These are phyloP conservation scores for Fomitopsis palustris DNA, from an alignment of 1,284 basidiomycete species.

Conservation along the genomic window DNA sequence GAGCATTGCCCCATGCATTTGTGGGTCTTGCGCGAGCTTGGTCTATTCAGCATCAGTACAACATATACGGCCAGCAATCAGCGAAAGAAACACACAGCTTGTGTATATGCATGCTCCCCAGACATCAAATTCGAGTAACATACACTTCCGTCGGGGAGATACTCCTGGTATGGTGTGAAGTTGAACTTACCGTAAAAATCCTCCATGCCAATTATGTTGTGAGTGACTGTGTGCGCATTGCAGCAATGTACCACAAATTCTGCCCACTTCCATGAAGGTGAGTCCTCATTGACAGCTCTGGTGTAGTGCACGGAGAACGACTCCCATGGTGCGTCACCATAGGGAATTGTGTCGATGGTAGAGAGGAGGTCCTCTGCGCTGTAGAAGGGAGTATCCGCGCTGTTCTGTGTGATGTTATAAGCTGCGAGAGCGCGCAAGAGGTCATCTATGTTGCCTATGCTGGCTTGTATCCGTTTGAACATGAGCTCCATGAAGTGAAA, in stretches of 20 bases:
- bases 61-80: too few relatives aligned
- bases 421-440: conserved; percentile 9
- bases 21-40: conserved; percentile 12
- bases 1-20: conserved; percentile 18
- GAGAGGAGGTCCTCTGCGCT: conserved; percentile 1
- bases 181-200: conserved; percentile 13
- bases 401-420: background rate
- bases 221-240: conserved; percentile 15
- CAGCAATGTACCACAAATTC: conserved; percentile 34
- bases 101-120: conserved; percentile 18
- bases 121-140: conserved; percentile 14
- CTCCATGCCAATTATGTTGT: conserved; percentile 14
- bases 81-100: conserved; percentile 15
- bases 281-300: background rate
- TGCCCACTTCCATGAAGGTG: conserved; percentile 31
- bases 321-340: background rate
- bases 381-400: conserved; percentile 4
- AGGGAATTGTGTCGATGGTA: conserved; percentile 10
- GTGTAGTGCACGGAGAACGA: background rate
- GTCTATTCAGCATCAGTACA: conserved; percentile 6
- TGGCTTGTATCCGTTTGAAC: conserved; percentile 5
- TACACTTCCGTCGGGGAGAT: conserved; percentile 2
- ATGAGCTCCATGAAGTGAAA: conserved; percentile 16
- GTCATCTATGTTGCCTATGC: conserved; percentile 4
- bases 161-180: conserved; percentile 11